These are phyloP conservation scores for Geotrichum citri-aurantii DNA, from an alignment of 1,139 yeast genomes.

Conservation along the genomic window DNA sequence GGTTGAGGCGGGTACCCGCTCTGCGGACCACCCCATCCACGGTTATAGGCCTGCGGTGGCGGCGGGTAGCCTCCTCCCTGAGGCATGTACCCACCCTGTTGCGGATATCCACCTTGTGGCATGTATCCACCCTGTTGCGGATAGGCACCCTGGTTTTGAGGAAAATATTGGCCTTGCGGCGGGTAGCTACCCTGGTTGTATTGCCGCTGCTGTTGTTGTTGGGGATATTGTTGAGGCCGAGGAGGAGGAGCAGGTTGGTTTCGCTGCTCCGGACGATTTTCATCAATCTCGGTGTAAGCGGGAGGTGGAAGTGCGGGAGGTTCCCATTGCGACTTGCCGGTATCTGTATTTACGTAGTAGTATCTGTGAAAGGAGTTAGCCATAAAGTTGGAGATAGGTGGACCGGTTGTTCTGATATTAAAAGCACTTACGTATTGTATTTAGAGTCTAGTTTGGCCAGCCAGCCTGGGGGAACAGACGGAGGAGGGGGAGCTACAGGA, in stretches of 20 bases:
- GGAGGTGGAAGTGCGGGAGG: conserved; percentile 52
- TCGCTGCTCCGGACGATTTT: conserved; percentile 30
- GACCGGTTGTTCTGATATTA: too few relatives aligned
- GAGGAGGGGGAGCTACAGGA: conserved; percentile 30
- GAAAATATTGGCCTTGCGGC: conserved; percentile 1
- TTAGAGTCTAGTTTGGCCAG: conserved; percentile 77
- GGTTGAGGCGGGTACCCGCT: background rate
- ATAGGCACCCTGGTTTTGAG: background rate
- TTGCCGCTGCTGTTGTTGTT: background rate
- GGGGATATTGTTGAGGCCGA: conserved; percentile 13
- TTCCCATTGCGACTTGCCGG: conserved; percentile 90
- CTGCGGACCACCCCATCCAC: background rate
- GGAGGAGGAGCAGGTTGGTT: conserved; percentile 21
- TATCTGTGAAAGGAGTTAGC: conserved; percentile 19
- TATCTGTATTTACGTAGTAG: conserved; percentile 59
- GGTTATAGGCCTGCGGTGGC: conserved; percentile 1
- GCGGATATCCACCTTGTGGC: background rate
- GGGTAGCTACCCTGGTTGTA: conserved; percentile 3
- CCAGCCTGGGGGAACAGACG: conserved; percentile 77
- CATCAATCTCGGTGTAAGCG: conserved; percentile 23
- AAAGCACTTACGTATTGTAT: conserved; percentile 53
- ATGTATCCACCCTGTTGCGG: background rate
- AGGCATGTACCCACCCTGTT: background rate
- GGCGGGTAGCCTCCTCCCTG: conserved; percentile 4
- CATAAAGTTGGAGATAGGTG: background rate